A percentile compares a stretch with the other conserved stretches of the same genome.
These are phyloP conservation scores for Blastobotrys malaysiensis DNA, from an alignment of 1,139 yeast species.

Conservation along the genomic window DNA sequence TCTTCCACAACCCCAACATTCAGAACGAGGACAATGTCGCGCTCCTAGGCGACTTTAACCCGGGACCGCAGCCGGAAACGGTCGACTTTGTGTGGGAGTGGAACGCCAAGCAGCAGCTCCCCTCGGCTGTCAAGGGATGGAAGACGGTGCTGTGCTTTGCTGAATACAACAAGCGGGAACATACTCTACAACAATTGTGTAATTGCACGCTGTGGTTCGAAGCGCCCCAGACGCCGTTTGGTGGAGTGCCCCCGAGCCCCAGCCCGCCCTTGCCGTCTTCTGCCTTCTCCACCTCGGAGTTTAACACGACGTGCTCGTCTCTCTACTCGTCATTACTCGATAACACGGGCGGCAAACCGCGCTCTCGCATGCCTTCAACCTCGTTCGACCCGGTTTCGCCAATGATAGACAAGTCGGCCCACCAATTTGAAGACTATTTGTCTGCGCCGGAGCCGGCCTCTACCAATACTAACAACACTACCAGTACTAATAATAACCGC, in stretches of 20 bases:
- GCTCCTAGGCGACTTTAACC: constrained; percentile 33
- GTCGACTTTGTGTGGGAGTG: constrained; percentile 30
- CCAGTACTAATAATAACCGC: constrained; percentile 1
- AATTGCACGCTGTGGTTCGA: constrained; percentile 34
- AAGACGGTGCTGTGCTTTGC: constrained; percentile 32
- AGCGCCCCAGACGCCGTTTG: constrained; percentile 7
- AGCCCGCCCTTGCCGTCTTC: constrained; percentile 11
- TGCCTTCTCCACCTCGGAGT: background rate
- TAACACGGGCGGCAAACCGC: background rate
- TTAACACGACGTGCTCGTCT: background rate
- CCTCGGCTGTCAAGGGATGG: constrained; percentile 19
- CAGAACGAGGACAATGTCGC: constrained; percentile 37
- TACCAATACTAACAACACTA: background rate
- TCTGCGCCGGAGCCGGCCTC: background rate
- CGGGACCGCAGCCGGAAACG: constrained; percentile 13
- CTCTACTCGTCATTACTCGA: background rate
- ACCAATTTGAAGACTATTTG: background rate
- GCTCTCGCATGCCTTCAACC: background rate
- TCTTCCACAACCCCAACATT: constrained; percentile 38
- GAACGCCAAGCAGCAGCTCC: constrained; percentile 9
- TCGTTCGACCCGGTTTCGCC: background rate
- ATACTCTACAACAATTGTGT: constrained; percentile 31
- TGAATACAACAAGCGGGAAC: constrained; percentile 37
- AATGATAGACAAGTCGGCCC: background rate
- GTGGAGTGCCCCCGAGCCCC: constrained; percentile 10